Conservation (phyloP, 352 stramenopile genomes). For the Phytophthora melonis region DNA sequence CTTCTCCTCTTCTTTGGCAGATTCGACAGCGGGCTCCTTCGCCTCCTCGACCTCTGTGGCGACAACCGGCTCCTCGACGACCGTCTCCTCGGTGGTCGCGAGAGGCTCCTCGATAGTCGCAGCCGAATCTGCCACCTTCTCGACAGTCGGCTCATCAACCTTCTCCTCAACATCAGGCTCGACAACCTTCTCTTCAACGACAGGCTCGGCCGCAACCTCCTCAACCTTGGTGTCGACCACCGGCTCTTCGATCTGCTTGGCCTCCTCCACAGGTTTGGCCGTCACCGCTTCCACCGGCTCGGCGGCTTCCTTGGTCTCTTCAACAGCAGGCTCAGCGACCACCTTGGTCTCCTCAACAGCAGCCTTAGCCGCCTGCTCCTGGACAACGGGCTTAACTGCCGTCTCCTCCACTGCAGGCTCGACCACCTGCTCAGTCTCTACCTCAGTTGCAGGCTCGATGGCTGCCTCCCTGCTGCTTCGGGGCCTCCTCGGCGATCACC, state of each 20-base stretch:
- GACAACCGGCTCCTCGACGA: not conserved
- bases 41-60: not conserved
- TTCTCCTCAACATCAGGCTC: slow-evolving; percentile 10
- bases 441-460: too few relatives aligned
- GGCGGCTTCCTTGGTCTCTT: slow-evolving; percentile 1
- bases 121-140: slow-evolving; percentile 14
- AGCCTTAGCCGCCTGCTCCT: too few relatives aligned
- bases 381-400: not conserved
- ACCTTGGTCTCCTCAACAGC: slow-evolving; percentile 12
- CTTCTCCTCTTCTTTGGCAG: slow-evolving; percentile 2
- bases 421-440: too few relatives aligned
- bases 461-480: not conserved
- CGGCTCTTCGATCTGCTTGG: not conserved
- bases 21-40: slow-evolving; percentile 2
- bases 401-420: slow-evolving; percentile 10
- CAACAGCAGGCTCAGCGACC: not conserved
- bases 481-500: not conserved
- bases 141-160: slow-evolving; percentile 4
- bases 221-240: not conserved
- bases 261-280: not conserved
- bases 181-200: slow-evolving; percentile 1
- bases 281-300: not conserved
- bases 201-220: not conserved
- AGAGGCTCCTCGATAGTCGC: slow-evolving; percentile 24
- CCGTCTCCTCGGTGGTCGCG: slow-evolving; percentile 12